Evolutionary conservation across 129 eudicot genomes (phyloP).

Genomic region (Lonicera japonica): DNA sequence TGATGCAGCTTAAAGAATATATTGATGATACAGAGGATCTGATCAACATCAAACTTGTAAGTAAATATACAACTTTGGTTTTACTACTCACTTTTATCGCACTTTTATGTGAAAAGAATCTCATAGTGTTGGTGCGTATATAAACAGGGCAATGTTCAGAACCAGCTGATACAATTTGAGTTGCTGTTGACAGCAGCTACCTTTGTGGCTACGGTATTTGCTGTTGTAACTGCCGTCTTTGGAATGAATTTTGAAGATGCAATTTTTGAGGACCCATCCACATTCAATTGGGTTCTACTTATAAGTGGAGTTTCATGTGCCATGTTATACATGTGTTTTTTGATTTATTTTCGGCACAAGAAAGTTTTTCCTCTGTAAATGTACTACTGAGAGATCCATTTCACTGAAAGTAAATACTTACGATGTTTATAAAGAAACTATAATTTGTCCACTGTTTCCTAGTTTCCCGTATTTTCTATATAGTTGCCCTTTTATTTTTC

Average conservation of each 20-base stretch:
- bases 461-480: too few species aligned
- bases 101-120: background rate
- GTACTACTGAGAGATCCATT: background rate
- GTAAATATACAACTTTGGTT: background rate
- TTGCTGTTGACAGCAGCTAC: constrained; percentile 61
- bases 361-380: constrained; percentile 67
- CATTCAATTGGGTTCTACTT: constrained; percentile 72
- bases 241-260: constrained; percentile 58
- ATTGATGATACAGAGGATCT: constrained; percentile 68
- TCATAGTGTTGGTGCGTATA: background rate
- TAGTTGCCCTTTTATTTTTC: too few species aligned
- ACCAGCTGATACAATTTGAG: constrained; percentile 59
- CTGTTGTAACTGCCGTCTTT: constrained; percentile 49
- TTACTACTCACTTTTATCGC: background rate
- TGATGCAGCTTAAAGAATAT: constrained; percentile 61
- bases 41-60: constrained; percentile 58
- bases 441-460: too few species aligned
- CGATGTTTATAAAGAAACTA: too few species aligned
- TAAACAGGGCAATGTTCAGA: constrained; percentile 58
- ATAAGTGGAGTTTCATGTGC: constrained; percentile 49
- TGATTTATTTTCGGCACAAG: constrained; percentile 79
- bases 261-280: constrained; percentile 62
- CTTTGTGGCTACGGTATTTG: constrained; percentile 47
- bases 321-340: constrained; percentile 47
- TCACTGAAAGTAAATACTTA: background rate